Conservation (phyloP, 208 protist genomes). For the Leishmania lainsoni region DNA sequence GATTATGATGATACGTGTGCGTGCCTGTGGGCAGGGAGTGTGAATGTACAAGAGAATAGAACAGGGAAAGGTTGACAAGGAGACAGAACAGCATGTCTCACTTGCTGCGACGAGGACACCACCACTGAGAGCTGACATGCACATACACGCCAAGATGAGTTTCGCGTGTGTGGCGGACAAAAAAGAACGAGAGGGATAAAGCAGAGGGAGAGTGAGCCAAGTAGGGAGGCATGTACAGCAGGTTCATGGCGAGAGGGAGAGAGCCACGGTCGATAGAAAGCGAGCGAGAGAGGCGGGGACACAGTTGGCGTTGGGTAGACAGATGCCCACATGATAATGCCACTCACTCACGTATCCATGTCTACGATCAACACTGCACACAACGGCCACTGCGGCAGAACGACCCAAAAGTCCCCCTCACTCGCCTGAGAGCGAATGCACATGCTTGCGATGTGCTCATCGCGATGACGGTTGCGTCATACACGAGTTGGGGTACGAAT, state of each 20-base stretch:
- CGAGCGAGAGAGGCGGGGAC: neutral
- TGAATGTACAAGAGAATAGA: neutral
- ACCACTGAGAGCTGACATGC: neutral
- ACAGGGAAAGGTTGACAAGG: neutral
- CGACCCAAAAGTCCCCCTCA: neutral
- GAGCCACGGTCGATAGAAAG: neutral
- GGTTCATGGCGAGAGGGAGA: neutral
- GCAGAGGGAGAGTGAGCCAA: neutral
- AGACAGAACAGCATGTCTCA: neutral
- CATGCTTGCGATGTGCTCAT: neutral
- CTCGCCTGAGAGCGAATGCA: too few species aligned
- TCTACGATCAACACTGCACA: neutral
- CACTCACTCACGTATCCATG: neutral
- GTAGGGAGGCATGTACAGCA: neutral
- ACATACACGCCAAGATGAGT: neutral
- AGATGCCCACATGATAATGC: neutral
- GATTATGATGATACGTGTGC: neutral
- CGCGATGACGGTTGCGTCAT: neutral
- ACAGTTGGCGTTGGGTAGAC: neutral
- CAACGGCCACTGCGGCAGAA: neutral
- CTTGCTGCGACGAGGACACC: neutral
- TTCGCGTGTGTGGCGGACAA: neutral
- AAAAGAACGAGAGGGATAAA: too few species aligned
- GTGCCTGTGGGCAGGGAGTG: neutral
- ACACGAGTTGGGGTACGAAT: neutral